Evolutionary conservation across 805 yeast species (phyloP).

Genomic region (Pichia kluyveri): DNA sequence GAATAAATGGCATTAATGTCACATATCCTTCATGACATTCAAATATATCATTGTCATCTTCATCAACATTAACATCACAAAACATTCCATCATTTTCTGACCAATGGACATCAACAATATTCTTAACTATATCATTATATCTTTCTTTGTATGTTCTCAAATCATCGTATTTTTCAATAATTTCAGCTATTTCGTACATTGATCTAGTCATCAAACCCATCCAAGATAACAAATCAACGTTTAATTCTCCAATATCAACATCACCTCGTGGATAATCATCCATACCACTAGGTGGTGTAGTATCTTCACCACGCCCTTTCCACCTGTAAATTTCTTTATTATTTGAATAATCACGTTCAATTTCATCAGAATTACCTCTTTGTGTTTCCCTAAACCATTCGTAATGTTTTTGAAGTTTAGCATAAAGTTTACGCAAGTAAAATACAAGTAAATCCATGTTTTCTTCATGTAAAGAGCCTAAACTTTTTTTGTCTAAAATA

Average conservation of each 20-base stretch:
- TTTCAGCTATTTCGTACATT: slow-evolving; percentile 61
- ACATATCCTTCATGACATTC: slow-evolving; percentile 91
- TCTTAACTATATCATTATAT: slow-evolving; percentile 47
- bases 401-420: slow-evolving; percentile 66
- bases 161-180: slow-evolving; percentile 54
- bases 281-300: slow-evolving; percentile 85
- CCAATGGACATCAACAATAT: slow-evolving; percentile 79
- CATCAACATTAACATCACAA: slow-evolving; percentile 79
- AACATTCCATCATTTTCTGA: slow-evolving; percentile 51
- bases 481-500: slow-evolving; percentile 19
- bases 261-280: slow-evolving; percentile 92
- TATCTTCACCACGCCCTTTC: slow-evolving; percentile 83
- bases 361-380: slow-evolving; percentile 61
- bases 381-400: slow-evolving; percentile 83
- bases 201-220: slow-evolving; percentile 86
- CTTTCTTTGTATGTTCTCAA: slow-evolving; percentile 41
- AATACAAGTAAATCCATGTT: slow-evolving; percentile 50
- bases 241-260: slow-evolving; percentile 82
- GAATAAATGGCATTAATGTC: slow-evolving; percentile 74
- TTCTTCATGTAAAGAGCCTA: slow-evolving; percentile 45
- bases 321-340: slow-evolving; percentile 70
- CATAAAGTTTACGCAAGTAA: slow-evolving; percentile 62
- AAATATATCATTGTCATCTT: slow-evolving; percentile 52
- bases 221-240: slow-evolving; percentile 89
- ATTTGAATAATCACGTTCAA: slow-evolving; percentile 50